Percentiles rank a stretch among this genome's conserved stretches.
Conservation (phyloP, 345 rosid species). For the Trapa bicornis region DNA sequence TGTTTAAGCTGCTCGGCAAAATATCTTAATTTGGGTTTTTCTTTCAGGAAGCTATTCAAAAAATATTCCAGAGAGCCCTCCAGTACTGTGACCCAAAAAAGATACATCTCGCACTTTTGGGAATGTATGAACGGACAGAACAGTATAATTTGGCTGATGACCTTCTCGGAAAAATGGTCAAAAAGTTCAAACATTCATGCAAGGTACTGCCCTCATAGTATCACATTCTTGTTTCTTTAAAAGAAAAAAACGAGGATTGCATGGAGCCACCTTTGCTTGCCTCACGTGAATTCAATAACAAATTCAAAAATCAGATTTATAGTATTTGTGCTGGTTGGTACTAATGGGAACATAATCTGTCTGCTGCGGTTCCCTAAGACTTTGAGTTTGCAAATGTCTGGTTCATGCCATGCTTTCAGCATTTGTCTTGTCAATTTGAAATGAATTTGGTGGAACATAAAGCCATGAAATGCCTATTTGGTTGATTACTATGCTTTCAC, state of each 20-base stretch:
- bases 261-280: neutral
- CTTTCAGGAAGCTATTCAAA: slow-evolving; percentile 68
- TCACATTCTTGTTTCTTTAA: neutral
- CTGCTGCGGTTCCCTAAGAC: neutral
- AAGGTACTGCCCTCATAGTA: slow-evolving; percentile 35
- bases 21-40: slow-evolving; percentile 4
- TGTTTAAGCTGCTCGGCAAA: neutral
- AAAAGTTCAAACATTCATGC: slow-evolving; percentile 89
- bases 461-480: neutral
- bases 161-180: slow-evolving; percentile 62
- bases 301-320: neutral
- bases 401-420: neutral
- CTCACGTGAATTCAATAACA: neutral
- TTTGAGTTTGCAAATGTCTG: neutral
- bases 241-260: neutral
- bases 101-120: slow-evolving; percentile 70
- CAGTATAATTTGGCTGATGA: slow-evolving; percentile 61
- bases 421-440: neutral
- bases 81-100: slow-evolving; percentile 79
- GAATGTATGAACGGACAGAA: slow-evolving; percentile 73
- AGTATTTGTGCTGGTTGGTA: neutral
- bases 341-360: neutral
- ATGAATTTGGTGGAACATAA: neutral
- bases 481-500: neutral
- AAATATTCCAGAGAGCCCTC: slow-evolving; percentile 74